A percentile compares a stretch with the other conserved stretches of the same genome.
Conservation (phyloP, 1,284 basidiomycete genomes). For the Tranzscheliella williamsii region DNA sequence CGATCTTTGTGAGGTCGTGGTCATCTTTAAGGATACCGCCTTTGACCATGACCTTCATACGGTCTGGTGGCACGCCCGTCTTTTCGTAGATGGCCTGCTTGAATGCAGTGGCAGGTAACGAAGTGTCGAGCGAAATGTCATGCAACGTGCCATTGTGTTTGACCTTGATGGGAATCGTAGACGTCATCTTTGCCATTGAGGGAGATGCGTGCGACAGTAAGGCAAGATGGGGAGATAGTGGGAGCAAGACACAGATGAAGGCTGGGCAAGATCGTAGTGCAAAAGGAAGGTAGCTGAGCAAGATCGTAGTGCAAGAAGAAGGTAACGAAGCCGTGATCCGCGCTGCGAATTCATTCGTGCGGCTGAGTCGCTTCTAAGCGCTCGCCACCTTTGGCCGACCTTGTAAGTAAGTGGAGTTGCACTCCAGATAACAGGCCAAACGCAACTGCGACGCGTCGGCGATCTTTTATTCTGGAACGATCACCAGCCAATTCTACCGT, state of each 20-base stretch:
- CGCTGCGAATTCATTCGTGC: no score
- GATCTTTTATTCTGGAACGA: no score
- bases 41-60: slow-evolving; percentile 97
- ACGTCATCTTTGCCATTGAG: slow-evolving; percentile 58
- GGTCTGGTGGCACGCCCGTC: slow-evolving; percentile 82
- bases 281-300: not conserved
- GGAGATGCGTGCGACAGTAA: no score
- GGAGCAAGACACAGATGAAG: not conserved
- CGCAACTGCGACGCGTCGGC: no score
- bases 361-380: no score
- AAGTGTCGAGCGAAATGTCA: slow-evolving; percentile 67
- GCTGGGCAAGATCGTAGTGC: not conserved
- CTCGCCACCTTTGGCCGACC: no score
- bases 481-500: no score
- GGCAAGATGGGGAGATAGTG: not conserved
- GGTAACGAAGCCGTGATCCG: not conserved
- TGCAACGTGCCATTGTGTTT: slow-evolving; percentile 82
- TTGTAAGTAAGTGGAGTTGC: no score
- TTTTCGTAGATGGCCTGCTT: slow-evolving; percentile 78
- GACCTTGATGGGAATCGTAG: slow-evolving; percentile 69
- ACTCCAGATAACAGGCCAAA: no score
- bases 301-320: not conserved
- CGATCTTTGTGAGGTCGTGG: slow-evolving; percentile 78
- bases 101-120: slow-evolving; percentile 73
- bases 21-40: slow-evolving; percentile 85